phyloP scores from a whole-genome alignment of 129 eudicot species.

The Centaurea solstitialis region DNA sequence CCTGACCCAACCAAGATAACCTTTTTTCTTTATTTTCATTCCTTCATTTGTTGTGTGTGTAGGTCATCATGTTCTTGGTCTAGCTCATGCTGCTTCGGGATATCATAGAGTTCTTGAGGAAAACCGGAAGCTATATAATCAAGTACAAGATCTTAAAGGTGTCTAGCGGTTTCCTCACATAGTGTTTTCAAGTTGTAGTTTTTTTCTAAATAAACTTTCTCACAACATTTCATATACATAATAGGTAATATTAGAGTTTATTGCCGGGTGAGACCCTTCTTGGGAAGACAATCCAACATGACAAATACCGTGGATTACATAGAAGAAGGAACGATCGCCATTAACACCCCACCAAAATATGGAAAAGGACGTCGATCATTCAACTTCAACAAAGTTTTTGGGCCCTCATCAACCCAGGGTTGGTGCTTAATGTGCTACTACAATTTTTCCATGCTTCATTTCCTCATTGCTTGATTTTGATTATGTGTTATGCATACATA shows the following conservation, averaged over 20 bases:
- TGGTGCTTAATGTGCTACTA: slow-evolving; percentile 14
- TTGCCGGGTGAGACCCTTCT: slow-evolving; percentile 92
- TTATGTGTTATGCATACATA: background rate
- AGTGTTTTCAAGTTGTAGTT: background rate
- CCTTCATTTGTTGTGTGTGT: background rate
- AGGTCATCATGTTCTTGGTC: slow-evolving; percentile 76
- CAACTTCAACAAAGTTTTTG: slow-evolving; percentile 89
- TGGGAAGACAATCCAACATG: slow-evolving; percentile 52
- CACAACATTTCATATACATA: background rate
- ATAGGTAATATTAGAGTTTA: slow-evolving; percentile 94
- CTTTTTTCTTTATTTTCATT: background rate
- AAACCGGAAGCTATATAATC: slow-evolving; percentile 90
- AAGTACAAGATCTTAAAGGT: slow-evolving; percentile 98
- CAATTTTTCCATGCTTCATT: background rate
- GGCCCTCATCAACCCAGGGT: slow-evolving; percentile 93
- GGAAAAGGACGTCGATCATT: slow-evolving; percentile 83
- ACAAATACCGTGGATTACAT: slow-evolving; percentile 69
- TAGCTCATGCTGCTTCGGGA: slow-evolving; percentile 96
- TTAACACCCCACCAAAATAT: slow-evolving; percentile 72
- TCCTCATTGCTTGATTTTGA: background rate
- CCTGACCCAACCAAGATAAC: too few relatives aligned
- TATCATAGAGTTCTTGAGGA: slow-evolving; percentile 91
- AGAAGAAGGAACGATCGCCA: slow-evolving; percentile 79
- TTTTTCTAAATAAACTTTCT: background rate
- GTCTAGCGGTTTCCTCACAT: slow-evolving; percentile 4